Conservation (phyloP, 352 stramenopile genomes). For the Elongisporangium anandrum region DNA sequence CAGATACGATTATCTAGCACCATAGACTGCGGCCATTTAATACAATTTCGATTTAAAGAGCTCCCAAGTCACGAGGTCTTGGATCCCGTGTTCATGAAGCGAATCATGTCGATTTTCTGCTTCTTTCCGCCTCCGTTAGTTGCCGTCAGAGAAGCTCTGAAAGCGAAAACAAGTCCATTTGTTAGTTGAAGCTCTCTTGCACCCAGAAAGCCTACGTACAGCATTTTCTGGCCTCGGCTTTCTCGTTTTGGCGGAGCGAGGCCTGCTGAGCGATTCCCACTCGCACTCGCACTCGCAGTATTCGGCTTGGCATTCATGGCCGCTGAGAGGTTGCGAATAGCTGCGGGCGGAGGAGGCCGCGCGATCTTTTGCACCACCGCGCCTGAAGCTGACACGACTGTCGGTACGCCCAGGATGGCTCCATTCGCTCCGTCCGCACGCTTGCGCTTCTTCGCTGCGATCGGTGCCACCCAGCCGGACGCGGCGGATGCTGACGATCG, state of each 20-base stretch:
- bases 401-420: slow-evolving; percentile 37
- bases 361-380: slow-evolving; percentile 31
- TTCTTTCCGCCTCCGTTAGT: slow-evolving; percentile 16
- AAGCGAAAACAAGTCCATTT: background rate
- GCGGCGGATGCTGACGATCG: slow-evolving; percentile 11
- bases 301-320: background rate
- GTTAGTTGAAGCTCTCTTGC: background rate
- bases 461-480: slow-evolving; percentile 12
- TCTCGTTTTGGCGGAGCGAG: slow-evolving; percentile 2
- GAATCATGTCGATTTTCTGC: slow-evolving; percentile 81
- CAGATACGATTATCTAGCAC: too few species aligned
- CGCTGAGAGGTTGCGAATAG: slow-evolving; percentile 8
- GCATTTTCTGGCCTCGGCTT: slow-evolving; percentile 32
- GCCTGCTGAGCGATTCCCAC: background rate
- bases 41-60: background rate
- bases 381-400: slow-evolving; percentile 43
- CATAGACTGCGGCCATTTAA: too few species aligned
- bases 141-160: slow-evolving; percentile 27
- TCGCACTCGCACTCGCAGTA: too few species aligned
- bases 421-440: slow-evolving; percentile 18
- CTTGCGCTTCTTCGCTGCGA: slow-evolving; percentile 52
- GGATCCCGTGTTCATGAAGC: slow-evolving; percentile 62
- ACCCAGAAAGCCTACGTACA: slow-evolving; percentile 19
- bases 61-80: slow-evolving; percentile 2
- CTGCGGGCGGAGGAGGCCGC: background rate